phyloP scores from a whole-genome alignment of 768 basidiomycete genomes.

The Suillus clintonianus region DNA sequence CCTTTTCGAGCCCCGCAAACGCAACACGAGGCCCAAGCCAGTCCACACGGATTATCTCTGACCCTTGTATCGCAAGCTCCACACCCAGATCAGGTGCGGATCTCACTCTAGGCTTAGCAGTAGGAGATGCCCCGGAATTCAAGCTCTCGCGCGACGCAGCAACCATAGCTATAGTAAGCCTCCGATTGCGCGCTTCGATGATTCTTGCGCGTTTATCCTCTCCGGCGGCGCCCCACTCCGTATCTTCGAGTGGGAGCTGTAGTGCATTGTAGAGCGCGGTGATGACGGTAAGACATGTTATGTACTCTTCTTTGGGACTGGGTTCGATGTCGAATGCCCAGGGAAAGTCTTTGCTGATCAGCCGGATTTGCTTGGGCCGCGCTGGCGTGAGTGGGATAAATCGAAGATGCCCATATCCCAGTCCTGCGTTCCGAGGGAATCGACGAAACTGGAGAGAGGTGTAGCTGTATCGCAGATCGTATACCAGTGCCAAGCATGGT shows the following conservation, averaged over 20 bases:
- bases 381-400: conserved; percentile 4
- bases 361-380: neutral
- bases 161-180: neutral
- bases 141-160: neutral
- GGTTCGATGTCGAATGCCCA: conserved; percentile 7
- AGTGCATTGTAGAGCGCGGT: conserved; percentile 3
- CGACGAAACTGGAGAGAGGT: neutral
- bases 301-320: neutral
- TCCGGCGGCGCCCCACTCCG: conserved; percentile 6
- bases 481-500: conserved; percentile 1
- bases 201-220: conserved; percentile 2
- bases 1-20: conserved; percentile 10
- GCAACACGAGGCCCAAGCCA: conserved; percentile 7
- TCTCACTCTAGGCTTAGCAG: neutral
- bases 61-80: neutral
- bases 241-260: conserved; percentile 8
- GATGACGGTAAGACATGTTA: conserved; percentile 10
- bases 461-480: conserved; percentile 8
- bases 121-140: neutral
- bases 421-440: neutral
- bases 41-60: conserved; percentile 7
- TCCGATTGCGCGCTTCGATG: neutral
- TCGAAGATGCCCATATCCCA: neutral
- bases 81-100: neutral
- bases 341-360: conserved; percentile 11